These are phyloP conservation scores for Rhipidocladum racemiflorum DNA, from an alignment of 176 grass and related monocot species.

Conservation along the genomic window DNA sequence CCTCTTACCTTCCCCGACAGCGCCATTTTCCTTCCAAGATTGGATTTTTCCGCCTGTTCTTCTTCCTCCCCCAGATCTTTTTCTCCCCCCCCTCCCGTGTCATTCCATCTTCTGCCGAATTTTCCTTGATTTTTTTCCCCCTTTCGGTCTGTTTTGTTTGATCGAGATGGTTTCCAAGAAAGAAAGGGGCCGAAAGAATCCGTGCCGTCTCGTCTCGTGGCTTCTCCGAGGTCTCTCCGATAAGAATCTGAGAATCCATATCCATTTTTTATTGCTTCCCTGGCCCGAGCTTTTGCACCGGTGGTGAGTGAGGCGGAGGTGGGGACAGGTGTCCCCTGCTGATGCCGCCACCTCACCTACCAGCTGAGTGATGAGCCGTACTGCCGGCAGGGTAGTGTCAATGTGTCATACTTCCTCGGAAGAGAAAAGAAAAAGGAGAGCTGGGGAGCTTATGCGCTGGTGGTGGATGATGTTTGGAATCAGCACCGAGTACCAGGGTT, in stretches of 20 bases:
- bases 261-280: too few relatives aligned
- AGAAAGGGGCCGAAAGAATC: background rate
- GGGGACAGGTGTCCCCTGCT: too few relatives aligned
- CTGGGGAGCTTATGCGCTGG: too few relatives aligned
- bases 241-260: conserved; percentile 1
- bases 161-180: background rate
- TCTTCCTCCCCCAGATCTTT: background rate
- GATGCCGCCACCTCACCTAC: too few relatives aligned
- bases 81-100: background rate
- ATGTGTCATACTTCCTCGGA: too few relatives aligned
- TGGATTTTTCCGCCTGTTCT: background rate
- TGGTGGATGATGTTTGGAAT: too few relatives aligned
- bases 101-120: background rate
- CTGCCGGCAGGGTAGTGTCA: too few relatives aligned
- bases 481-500: too few relatives aligned
- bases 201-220: conserved; percentile 30
- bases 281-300: too few relatives aligned
- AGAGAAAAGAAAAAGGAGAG: too few relatives aligned
- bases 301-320: too few relatives aligned
- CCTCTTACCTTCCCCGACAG: conserved; percentile 22
- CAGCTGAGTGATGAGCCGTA: too few relatives aligned
- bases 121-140: background rate
- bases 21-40: background rate
- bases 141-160: background rate
- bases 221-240: background rate